Evolutionary conservation across 768 basidiomycete species (phyloP).

Genomic region (Gelatoporia subvermispora): DNA sequence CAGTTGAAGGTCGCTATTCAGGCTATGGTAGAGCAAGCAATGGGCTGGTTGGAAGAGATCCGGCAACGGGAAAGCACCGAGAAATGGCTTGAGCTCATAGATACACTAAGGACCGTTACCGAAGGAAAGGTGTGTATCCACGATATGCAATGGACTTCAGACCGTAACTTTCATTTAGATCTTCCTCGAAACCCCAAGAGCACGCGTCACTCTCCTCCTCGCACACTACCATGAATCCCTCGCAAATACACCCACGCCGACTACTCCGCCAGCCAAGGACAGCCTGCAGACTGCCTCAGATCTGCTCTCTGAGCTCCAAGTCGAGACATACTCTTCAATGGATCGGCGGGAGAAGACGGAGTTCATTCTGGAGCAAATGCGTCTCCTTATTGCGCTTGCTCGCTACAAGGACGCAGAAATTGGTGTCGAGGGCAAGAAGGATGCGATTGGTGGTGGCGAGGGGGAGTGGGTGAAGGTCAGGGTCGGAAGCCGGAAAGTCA

Average conservation of each 20-base stretch:
- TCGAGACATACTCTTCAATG: constrained; percentile 99
- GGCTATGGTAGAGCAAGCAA: constrained; percentile 84
- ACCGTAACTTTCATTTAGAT: constrained; percentile 48
- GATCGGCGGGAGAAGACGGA: constrained; percentile 96
- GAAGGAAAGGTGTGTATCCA: constrained; percentile 82
- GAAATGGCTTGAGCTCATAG: constrained; percentile 82
- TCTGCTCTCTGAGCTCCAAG: constrained; percentile 89
- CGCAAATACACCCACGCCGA: constrained; percentile 39
- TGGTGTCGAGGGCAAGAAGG: constrained; percentile 53
- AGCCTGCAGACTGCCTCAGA: constrained; percentile 85
- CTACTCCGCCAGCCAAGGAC: constrained; percentile 45
- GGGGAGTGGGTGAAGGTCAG: constrained; percentile 91
- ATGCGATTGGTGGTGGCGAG: constrained; percentile 65
- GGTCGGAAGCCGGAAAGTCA: constrained; percentile 91
- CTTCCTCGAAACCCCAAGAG: constrained; percentile 93
- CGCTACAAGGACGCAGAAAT: constrained; percentile 67
- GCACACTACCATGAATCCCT: constrained; percentile 81
- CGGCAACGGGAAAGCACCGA: constrained; percentile 61
- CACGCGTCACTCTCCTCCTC: constrained; percentile 86
- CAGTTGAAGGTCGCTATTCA: constrained; percentile 90
- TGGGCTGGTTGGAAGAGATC: constrained; percentile 78
- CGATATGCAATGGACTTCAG: background rate
- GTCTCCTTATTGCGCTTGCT: constrained; percentile 75
- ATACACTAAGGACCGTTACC: constrained; percentile 85
- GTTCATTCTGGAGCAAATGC: constrained; percentile 97